Evolutionary conservation across 2,329 filamentous ascomycete genomes (phyloP), one percentile per base, ranked within the genome.

Genomic region (Colletotrichum siamense): DNA sequence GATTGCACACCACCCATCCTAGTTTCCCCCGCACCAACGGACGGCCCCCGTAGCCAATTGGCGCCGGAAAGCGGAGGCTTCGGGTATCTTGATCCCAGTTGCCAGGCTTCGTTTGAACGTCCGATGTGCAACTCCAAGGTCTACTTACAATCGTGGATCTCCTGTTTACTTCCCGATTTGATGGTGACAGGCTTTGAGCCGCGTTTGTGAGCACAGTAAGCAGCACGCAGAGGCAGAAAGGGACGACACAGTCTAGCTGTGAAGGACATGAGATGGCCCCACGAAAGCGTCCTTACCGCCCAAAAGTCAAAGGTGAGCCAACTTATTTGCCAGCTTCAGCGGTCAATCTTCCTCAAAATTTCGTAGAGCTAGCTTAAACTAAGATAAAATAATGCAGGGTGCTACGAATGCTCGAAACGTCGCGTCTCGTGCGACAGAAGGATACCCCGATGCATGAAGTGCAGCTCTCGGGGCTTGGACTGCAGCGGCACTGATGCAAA

Each of bases 281-380:
- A 57, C 52, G 15, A 57, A 57, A 57, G 52, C 52, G 52, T 57
- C 22, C 52, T 24, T 57, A 57, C 52, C 52, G 52, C 26, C 24
- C 52, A 15, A 57, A 57, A 18, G 24, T 57, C 24, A 57, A 57
- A 28, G 52, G 52, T 57, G 13, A 57, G 52, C 22, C 49, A 55
- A 15, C 12, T 18, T 18, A 6, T 12, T 12, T 12, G 0, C 10
- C 9, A 22, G 5, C 0, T 49, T 22, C 18, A 12, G n/a, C 44
- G 6, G 44, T 22, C n/a, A n/a, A n/a, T 44, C n/a, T 12, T 10
- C n/a, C 24, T n/a, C 16, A 18, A 28, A 4, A 0, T 24, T 8
- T 16, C 8, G 3, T 9, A 15, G 24, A 3, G 5, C 5, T 28
- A 26, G 13, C 7, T 16, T 7, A 26, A 24, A 28, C 5, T 57